phyloP scores from a whole-genome alignment of 192 early-diverging fungal genomes.

The Backusella luteola region DNA sequence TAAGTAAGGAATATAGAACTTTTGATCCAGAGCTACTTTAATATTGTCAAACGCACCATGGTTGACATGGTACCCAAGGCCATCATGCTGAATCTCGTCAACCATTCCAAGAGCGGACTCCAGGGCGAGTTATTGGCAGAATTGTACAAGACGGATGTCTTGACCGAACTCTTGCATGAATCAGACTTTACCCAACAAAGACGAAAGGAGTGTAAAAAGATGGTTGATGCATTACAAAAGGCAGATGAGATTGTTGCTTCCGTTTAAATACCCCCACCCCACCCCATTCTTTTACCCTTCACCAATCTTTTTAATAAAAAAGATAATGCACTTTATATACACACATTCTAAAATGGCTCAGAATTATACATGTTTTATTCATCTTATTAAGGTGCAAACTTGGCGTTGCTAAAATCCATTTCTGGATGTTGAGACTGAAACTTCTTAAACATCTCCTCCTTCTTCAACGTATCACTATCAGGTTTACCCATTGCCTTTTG shows the following conservation, averaged over 20 bases:
- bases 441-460: constrained; percentile 72
- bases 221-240: constrained; percentile 90
- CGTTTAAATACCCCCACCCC: constrained; percentile 21
- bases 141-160: constrained; percentile 93
- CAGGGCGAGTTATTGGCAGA: constrained; percentile 95
- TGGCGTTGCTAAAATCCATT: constrained; percentile 56
- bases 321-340: not conserved
- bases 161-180: constrained; percentile 95
- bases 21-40: constrained; percentile 95
- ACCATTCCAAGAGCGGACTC: constrained; percentile 85
- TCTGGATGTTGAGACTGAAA: constrained; percentile 70
- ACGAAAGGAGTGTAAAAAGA: constrained; percentile 95
- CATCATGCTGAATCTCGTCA: constrained; percentile 97
- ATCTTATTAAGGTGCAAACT: constrained; percentile 6
- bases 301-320: not conserved
- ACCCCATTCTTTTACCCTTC: not conserved
- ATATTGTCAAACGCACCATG: constrained; percentile 97
- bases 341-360: no score
- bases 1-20: constrained; percentile 55
- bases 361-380: not conserved
- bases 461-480: constrained; percentile 75
- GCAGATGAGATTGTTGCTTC: constrained; percentile 71
- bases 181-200: constrained; percentile 88
- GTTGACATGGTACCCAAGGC: constrained; percentile 98
- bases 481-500: constrained; percentile 81